A percentile compares a stretch with the other conserved stretches of the same genome.
Evolutionary conservation across 2,329 filamentous ascomycete species (phyloP).

Genomic region (Trichophyton mentagrophytes): DNA sequence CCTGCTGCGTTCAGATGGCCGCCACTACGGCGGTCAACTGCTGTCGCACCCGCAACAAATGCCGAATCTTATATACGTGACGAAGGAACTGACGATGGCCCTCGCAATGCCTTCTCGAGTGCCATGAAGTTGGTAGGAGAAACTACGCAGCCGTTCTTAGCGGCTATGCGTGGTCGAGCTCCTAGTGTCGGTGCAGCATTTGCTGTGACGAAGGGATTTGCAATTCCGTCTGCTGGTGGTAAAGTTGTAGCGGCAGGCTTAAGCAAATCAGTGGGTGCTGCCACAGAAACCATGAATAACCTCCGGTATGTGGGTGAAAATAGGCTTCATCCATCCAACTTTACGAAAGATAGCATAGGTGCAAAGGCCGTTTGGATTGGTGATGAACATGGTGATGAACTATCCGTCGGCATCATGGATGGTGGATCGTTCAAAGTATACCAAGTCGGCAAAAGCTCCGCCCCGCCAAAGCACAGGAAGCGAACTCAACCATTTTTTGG

Average conservation of each 20-base stretch:
- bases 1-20: constrained; percentile 77
- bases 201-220: constrained; percentile 32
- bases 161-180: constrained; percentile 47
- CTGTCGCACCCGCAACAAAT: constrained; percentile 37
- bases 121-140: constrained; percentile 58
- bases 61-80: constrained; percentile 34
- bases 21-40: constrained; percentile 43
- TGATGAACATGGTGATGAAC: constrained; percentile 25
- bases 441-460: constrained; percentile 29
- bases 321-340: constrained; percentile 33
- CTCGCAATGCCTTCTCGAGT: constrained; percentile 46
- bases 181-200: constrained; percentile 36
- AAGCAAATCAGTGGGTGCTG: constrained; percentile 39
- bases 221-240: constrained; percentile 35
- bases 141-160: constrained; percentile 48
- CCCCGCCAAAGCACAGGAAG: constrained; percentile 43
- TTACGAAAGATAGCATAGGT: constrained; percentile 26
- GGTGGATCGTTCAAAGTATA: constrained; percentile 35
- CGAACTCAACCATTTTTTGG: constrained; percentile 42
- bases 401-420: constrained; percentile 35
- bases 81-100: constrained; percentile 35
- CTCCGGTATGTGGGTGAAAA: constrained; percentile 38
- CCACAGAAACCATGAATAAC: constrained; percentile 36
- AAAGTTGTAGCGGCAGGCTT: constrained; percentile 39
- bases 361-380: constrained; percentile 37